phyloP scores from a whole-genome alignment of 192 early-diverging fungal genomes.

The Rhizophlyctis rosea region DNA sequence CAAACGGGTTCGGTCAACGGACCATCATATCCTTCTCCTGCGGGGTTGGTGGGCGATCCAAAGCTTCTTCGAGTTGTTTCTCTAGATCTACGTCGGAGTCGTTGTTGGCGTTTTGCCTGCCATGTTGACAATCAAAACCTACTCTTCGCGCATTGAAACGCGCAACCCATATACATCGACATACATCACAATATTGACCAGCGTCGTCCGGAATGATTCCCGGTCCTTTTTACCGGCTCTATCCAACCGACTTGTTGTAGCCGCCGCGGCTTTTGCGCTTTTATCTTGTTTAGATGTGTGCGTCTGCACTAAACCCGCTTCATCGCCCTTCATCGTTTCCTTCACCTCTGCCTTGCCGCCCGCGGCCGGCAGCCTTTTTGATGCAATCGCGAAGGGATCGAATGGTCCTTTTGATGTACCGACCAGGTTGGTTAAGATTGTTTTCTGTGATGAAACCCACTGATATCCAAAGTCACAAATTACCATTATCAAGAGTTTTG shows the following conservation, averaged over 20 bases:
- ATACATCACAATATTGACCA: constrained; percentile 62
- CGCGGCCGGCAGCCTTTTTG: not conserved
- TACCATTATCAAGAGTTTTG: constrained; percentile 24
- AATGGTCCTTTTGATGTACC: not conserved
- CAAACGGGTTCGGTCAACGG: not conserved
- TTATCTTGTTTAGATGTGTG: not conserved
- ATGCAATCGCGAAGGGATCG: not conserved
- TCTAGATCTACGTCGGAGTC: not conserved
- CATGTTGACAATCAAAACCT: not conserved
- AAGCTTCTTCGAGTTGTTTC: not conserved
- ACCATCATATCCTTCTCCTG: constrained; percentile 49
- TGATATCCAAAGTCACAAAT: too few species aligned
- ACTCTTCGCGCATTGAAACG: not conserved
- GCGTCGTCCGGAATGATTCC: constrained; percentile 53
- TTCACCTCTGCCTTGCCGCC: not conserved
- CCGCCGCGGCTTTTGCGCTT: not conserved
- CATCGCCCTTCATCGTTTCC: constrained; percentile 15
- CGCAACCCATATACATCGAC: not conserved
- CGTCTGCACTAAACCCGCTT: not conserved
- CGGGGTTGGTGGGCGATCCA: constrained; percentile 1
- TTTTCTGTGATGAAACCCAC: too few species aligned
- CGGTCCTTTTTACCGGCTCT: constrained; percentile 48
- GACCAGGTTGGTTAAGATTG: not conserved
- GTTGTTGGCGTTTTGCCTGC: constrained; percentile 44
- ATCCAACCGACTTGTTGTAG: constrained; percentile 21